Conservation (phyloP, 352 stramenopile species). For the Globisporangium orthogonon region DNA sequence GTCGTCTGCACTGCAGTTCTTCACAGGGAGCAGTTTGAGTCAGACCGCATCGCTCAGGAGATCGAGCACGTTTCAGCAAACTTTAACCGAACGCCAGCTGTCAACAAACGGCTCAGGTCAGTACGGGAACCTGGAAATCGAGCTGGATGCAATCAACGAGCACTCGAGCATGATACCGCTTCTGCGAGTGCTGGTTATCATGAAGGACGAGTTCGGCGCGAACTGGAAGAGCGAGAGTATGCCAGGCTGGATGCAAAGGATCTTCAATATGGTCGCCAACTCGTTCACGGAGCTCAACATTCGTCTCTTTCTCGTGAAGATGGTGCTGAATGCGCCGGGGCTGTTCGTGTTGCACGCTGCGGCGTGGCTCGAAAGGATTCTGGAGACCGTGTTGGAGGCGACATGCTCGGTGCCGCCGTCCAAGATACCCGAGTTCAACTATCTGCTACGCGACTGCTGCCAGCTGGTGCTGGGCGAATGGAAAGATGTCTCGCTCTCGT, state of each 20-base stretch:
- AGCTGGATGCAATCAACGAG: constrained; percentile 70
- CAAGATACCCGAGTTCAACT: constrained; percentile 49
- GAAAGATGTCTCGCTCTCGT: constrained; percentile 25
- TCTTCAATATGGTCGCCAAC: constrained; percentile 44
- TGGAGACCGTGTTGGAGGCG: constrained; percentile 47
- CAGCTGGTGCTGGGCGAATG: constrained; percentile 46
- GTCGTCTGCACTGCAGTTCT: constrained; percentile 50
- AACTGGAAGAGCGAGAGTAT: constrained; percentile 44
- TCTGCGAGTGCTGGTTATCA: constrained; percentile 63
- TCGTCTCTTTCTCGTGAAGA: constrained; percentile 61
- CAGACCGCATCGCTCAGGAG: constrained; percentile 18
- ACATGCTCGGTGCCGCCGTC: constrained; percentile 16
- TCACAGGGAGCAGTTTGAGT: constrained; percentile 71
- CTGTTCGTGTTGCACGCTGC: constrained; percentile 48
- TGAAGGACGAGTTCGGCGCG: constrained; percentile 63
- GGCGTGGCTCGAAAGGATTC: constrained; percentile 44
- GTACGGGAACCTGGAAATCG: constrained; percentile 43
- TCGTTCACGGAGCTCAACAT: constrained; percentile 40
- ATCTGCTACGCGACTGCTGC: constrained; percentile 73
- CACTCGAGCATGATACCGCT: constrained; percentile 74
- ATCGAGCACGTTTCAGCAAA: constrained; percentile 1
- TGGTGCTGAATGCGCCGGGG: constrained; percentile 59
- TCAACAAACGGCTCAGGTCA: constrained; percentile 14
- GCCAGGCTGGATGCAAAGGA: constrained; percentile 78
- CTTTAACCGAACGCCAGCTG: constrained; percentile 16